Percentiles rank a stretch among this genome's conserved stretches.
Evolutionary conservation across 805 yeast genomes (phyloP).

Genomic region (Candida alai): DNA sequence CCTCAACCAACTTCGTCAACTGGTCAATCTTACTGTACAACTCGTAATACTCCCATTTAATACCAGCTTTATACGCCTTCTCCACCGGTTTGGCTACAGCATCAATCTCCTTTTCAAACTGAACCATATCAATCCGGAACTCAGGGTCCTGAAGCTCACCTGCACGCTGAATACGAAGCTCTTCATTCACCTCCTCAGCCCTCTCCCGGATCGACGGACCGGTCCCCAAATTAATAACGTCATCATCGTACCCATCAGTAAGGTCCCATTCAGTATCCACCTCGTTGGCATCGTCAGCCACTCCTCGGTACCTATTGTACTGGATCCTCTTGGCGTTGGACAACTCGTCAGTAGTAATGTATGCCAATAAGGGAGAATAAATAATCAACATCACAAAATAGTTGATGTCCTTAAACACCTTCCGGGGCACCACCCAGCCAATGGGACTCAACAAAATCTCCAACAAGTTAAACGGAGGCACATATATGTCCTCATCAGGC

Average conservation of each 20-base stretch:
- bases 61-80: slow-evolving; percentile 49
- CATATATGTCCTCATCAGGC: slow-evolving; percentile 80
- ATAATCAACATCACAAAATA: slow-evolving; percentile 57
- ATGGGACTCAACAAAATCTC: slow-evolving; percentile 46
- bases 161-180: slow-evolving; percentile 46
- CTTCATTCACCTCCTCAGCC: slow-evolving; percentile 34
- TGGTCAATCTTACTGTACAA: slow-evolving; percentile 50
- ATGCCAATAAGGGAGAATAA: slow-evolving; percentile 63
- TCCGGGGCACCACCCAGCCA: slow-evolving; percentile 31
- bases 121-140: slow-evolving; percentile 46
- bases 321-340: slow-evolving; percentile 63
- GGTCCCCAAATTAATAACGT: slow-evolving; percentile 16
- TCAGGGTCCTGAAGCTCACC: slow-evolving; percentile 72
- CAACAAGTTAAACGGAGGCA: slow-evolving; percentile 78
- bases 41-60: slow-evolving; percentile 62
- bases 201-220: slow-evolving; percentile 37
- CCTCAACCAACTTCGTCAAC: slow-evolving; percentile 37
- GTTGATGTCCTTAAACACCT: slow-evolving; percentile 37
- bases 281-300: slow-evolving; percentile 78
- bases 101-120: slow-evolving; percentile 51
- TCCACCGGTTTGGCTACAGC: slow-evolving; percentile 56
- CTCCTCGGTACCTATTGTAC: slow-evolving; percentile 61
- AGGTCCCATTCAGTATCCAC: slow-evolving; percentile 77
- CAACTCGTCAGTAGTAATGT: slow-evolving; percentile 63
- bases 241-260: slow-evolving; percentile 61